These are phyloP conservation scores for Mucor velutinosus DNA, from an alignment of 371 early-diverging fungal species.

Conservation along the genomic window DNA sequence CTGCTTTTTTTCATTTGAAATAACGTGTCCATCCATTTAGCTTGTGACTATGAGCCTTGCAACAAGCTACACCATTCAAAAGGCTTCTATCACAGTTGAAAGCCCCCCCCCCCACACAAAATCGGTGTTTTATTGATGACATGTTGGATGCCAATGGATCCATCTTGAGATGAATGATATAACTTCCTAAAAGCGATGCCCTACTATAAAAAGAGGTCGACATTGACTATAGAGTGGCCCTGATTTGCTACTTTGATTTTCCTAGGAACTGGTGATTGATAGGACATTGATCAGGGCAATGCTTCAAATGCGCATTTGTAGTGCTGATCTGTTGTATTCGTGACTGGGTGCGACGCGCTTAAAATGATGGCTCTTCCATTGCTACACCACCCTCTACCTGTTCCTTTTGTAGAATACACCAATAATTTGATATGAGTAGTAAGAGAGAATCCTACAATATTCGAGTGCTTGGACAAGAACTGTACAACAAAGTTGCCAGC, in stretches of 20 bases:
- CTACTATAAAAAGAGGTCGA: too few species aligned
- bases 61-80: neutral
- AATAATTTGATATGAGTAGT: neutral
- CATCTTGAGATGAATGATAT: neutral
- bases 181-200: neutral
- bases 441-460: slow-evolving; percentile 36
- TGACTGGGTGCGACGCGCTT: slow-evolving; percentile 1
- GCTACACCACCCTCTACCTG: neutral
- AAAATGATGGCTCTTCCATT: neutral
- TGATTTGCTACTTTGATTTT: neutral
- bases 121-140: slow-evolving; percentile 3
- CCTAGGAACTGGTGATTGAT: neutral
- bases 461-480: slow-evolving; percentile 37
- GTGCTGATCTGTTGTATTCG: neutral
- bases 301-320: neutral
- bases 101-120: neutral
- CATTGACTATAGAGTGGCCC: neutral
- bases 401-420: neutral
- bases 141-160: neutral
- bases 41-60: slow-evolving; percentile 1
- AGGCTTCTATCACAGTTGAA: neutral
- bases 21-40: slow-evolving; percentile 1
- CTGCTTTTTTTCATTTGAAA: neutral
- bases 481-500: slow-evolving; percentile 37
- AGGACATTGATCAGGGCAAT: neutral